These are phyloP conservation scores for Apiospora aurea DNA, from an alignment of 2,329 filamentous ascomycete genomes.

Conservation along the genomic window DNA sequence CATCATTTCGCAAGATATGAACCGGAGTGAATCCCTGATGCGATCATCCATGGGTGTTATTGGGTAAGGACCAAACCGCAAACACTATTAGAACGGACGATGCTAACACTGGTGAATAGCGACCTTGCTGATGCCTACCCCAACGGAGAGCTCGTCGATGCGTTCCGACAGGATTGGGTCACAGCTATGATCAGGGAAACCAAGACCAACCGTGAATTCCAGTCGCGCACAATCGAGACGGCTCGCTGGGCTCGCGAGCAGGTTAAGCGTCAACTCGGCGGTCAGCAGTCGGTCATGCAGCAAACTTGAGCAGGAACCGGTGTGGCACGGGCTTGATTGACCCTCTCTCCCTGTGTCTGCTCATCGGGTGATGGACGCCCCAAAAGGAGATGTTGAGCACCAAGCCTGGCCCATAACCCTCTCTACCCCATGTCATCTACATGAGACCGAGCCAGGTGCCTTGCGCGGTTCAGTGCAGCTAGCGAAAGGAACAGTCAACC, in stretches of 20 bases:
- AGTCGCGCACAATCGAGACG: slow-evolving; percentile 85
- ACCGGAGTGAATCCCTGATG: slow-evolving; percentile 90
- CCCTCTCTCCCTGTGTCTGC: slow-evolving; percentile 30
- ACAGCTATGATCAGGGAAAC: slow-evolving; percentile 91
- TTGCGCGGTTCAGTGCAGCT: slow-evolving; percentile 39
- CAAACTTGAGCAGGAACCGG: slow-evolving; percentile 49
- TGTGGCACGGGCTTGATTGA: slow-evolving; percentile 26
- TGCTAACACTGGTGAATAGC: slow-evolving; percentile 44
- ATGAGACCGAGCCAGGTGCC: slow-evolving; percentile 37
- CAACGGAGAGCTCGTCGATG: slow-evolving; percentile 81
- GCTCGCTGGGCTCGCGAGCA: slow-evolving; percentile 97
- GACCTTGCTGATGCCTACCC: slow-evolving; percentile 95
- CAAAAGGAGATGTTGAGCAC: slow-evolving; percentile 22
- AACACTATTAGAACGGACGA: not conserved
- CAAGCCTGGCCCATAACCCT: slow-evolving; percentile 27
- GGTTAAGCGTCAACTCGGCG: slow-evolving; percentile 86
- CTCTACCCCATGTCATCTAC: slow-evolving; percentile 38
- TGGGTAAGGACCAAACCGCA: slow-evolving; percentile 67
- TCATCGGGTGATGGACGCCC: slow-evolving; percentile 13
- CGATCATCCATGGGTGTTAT: slow-evolving; percentile 97
- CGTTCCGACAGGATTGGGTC: slow-evolving; percentile 92
- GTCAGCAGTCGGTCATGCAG: slow-evolving; percentile 58
- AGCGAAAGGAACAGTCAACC: slow-evolving; percentile 32
- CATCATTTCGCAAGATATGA: slow-evolving; percentile 79
- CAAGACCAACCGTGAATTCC: slow-evolving; percentile 86